These are phyloP conservation scores for Cyberlindnera maclurae DNA, from an alignment of 805 yeast genomes.

Conservation along the genomic window DNA sequence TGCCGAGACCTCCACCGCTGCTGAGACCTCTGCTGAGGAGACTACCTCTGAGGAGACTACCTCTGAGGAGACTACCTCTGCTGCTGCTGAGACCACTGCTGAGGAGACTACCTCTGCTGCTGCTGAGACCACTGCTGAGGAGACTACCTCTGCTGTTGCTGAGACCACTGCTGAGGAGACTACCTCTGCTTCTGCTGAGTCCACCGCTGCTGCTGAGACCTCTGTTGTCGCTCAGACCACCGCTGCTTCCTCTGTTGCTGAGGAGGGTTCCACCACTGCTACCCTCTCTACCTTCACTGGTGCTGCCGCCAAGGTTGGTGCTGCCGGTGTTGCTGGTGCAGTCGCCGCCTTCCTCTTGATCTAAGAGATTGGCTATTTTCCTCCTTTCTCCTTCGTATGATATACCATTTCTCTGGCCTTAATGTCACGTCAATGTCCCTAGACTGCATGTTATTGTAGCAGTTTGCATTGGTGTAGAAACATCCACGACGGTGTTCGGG, in stretches of 20 bases:
- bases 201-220: not conserved
- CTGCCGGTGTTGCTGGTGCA: conserved; percentile 12
- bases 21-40: conserved; percentile 7
- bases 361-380: not conserved
- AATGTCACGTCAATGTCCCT: too few species aligned
- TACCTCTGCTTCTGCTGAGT: not conserved
- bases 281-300: conserved; percentile 14
- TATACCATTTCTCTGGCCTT: not conserved
- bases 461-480: too few species aligned
- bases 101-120: conserved; percentile 4
- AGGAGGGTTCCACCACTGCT: conserved; percentile 6
- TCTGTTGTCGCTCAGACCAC: not conserved
- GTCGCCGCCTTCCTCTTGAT: conserved; percentile 12
- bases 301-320: conserved; percentile 13
- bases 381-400: not conserved
- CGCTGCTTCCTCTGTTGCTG: not conserved
- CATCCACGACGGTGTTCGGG: too few species aligned
- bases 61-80: conserved; percentile 8
- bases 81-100: conserved; percentile 3
- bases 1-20: conserved; percentile 6
- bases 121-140: not conserved
- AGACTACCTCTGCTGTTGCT: not conserved
- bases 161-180: not conserved
- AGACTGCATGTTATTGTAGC: too few species aligned
- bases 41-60: conserved; percentile 8